Conservation (phyloP, 2,329 filamentous ascomycete genomes). For the Hortaea sp. region DNA sequence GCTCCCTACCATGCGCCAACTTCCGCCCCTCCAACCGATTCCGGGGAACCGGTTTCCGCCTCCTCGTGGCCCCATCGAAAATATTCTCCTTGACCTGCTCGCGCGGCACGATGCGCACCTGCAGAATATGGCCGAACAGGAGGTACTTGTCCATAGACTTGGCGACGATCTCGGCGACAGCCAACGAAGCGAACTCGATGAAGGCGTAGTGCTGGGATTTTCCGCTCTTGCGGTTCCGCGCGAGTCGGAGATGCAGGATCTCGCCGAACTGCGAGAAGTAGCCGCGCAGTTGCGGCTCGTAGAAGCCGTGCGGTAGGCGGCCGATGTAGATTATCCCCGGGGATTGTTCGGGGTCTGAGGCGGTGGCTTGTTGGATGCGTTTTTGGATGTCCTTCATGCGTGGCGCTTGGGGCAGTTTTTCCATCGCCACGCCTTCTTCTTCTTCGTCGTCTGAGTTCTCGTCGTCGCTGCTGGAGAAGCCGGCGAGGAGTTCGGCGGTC, state of each 20-base stretch:
- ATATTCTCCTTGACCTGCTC: constrained; percentile 71
- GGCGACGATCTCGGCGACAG: constrained; percentile 83
- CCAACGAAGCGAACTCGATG: constrained; percentile 68
- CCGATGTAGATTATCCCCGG: constrained; percentile 83
- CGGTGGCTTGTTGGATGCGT: constrained; percentile 37
- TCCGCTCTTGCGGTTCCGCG: constrained; percentile 85
- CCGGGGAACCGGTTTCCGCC: constrained; percentile 79
- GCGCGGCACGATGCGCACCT: constrained; percentile 67
- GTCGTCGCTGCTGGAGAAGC: constrained; percentile 40
- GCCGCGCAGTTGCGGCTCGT: constrained; percentile 85
- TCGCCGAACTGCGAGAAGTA: constrained; percentile 92
- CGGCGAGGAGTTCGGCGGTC: constrained; percentile 41
- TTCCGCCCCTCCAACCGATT: constrained; percentile 73
- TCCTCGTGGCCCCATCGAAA: constrained; percentile 67
- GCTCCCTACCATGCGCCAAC: constrained; percentile 61
- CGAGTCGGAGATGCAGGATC: constrained; percentile 69
- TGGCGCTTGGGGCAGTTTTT: constrained; percentile 26
- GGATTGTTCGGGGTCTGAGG: constrained; percentile 41
- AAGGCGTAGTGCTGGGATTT: constrained; percentile 91
- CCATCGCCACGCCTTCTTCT: constrained; percentile 28
- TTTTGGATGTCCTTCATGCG: constrained; percentile 25
- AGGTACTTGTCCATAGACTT: constrained; percentile 98
- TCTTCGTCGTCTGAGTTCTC: constrained; percentile 29
- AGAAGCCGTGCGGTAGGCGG: constrained; percentile 90
- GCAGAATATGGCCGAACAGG: constrained; percentile 85